Base-by-base conservation (phyloP, 164 flowering plant genomes). In the Nymphaea thermarum region DNA sequence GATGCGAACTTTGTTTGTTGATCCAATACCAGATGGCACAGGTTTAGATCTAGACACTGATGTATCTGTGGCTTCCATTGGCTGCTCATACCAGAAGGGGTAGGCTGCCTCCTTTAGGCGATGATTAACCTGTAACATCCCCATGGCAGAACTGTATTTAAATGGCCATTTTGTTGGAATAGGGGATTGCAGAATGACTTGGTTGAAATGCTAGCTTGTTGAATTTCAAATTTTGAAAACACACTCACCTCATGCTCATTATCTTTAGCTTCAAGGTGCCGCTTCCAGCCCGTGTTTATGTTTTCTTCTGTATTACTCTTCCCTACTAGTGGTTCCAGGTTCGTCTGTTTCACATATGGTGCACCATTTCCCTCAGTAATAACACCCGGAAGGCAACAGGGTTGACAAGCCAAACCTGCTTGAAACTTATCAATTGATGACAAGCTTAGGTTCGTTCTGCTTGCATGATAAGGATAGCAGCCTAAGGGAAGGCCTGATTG, bases 1-100 rank as follows among this genome's bases (percentile, higher is more conserved):
- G 43, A 89, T 89, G 65, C 96, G 70, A 3, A 80, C 71, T 80
- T 85, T 89, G 68, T 73, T 77, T 5, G 83, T 66, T 4, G 62
- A 25, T 2, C 65, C 64, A 4, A 75, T 43, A 15, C 79, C 80
- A 43, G 72, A 64, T 45, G 84, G 42, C 43, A 66, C 68, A 44
- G 76, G 69, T 3, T 68, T 69, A 70, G 64, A 62, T 51, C 57
- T 10, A 51, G 57, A 51, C 14, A 15, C 14, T 51, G 57, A 51
- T 7, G 14, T 15, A 51, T 51, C 57, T 51, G 14, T 51, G 57
- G 14, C 3, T 5, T 51, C 57, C 57, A 8, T 51, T 51, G 57
- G 8, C 57, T 51, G 57, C 57, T 51, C 57, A 51, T 51, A 3
- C 14, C 12, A 51, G 57, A 51, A 10, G 8, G 8, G 57, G 14